Base-by-base conservation (phyloP, 1,284 basidiomycete genomes). In the Singerocomus inundabilis region DNA sequence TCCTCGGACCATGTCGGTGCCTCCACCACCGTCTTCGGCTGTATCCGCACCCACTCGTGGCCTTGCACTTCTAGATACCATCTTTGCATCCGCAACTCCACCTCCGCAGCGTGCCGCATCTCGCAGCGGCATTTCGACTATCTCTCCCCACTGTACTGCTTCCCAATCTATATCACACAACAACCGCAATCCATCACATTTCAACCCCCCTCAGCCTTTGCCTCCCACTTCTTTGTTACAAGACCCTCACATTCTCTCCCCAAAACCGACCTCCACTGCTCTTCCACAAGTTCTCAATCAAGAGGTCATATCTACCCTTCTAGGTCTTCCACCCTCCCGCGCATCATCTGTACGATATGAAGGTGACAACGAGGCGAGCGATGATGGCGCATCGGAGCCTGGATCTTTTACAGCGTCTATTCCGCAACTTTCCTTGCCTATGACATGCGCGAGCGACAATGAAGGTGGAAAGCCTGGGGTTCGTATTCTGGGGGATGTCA, bases 351-450 rank as follows among this genome's bases (percentile, higher is more conserved):
- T 74, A 7, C 68, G 76, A 44, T 77, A 78, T 45, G 84, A 85
- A 59, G 83, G 83, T 24, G 84, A 86, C 51, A 79, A 79, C 43
- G 81, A 81, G 56, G 77, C 81, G 38, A 77, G 78, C n/a, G 74
- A 75, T 37, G 72, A 74, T 31, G 68, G 57, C 15, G 58, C 58
- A 8, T 72, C 73, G 0, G 69, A 72, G 29, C 72, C 72, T 31
- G 73, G 69, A 18, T 70, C 70, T 44, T 69, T 77, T 5, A 68
- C 70, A 36, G 71, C 74, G 0, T 74, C 73, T 53, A 47, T 65
- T 21, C 69, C 67, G 3, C 58, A 65, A 16, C 55, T 68, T 33
- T 64, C 57, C 18, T 36, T 64, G 10, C 54, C 59, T 28, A 26
- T 31, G 16, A 39, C 52, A 38, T 41, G 18, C 11, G 50, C 56